These are phyloP conservation scores for Cicer judaicum DNA, from an alignment of 306 rosid genomes.

Conservation along the genomic window DNA sequence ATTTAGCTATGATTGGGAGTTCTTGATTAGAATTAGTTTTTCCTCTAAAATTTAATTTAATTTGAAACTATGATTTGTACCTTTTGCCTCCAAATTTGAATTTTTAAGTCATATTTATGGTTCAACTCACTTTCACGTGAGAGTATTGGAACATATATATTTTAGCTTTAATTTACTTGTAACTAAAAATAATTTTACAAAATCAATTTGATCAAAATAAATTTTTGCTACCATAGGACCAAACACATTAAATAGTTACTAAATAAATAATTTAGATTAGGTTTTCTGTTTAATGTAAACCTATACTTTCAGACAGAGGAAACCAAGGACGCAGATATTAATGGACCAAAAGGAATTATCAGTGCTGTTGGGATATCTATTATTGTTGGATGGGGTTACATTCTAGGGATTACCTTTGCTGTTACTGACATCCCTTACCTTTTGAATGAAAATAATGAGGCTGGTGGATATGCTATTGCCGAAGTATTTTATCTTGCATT, in stretches of 20 bases:
- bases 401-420: slow-evolving; percentile 85
- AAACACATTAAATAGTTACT: background rate
- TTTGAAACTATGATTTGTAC: background rate
- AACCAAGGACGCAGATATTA: slow-evolving; percentile 83
- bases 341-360: slow-evolving; percentile 92
- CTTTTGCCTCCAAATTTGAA: background rate
- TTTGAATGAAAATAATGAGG: slow-evolving; percentile 73
- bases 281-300: slow-evolving; percentile 35
- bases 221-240: background rate
- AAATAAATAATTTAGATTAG: slow-evolving; percentile 35
- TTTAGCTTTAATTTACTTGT: background rate
- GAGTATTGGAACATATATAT: background rate
- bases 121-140: background rate
- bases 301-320: slow-evolving; percentile 80
- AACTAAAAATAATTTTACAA: background rate
- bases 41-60: background rate
- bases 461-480: slow-evolving; percentile 90
- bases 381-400: slow-evolving; percentile 80
- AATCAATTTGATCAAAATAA: background rate
- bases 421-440: slow-evolving; percentile 69
- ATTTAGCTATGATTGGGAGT: background rate
- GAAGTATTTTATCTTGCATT: slow-evolving; percentile 81
- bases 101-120: background rate
- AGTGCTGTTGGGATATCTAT: slow-evolving; percentile 86
- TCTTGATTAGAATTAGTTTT: background rate